Evolutionary conservation across 2,329 filamentous ascomycete genomes (phyloP).

Genomic region (Plenodomus biglobosus): DNA sequence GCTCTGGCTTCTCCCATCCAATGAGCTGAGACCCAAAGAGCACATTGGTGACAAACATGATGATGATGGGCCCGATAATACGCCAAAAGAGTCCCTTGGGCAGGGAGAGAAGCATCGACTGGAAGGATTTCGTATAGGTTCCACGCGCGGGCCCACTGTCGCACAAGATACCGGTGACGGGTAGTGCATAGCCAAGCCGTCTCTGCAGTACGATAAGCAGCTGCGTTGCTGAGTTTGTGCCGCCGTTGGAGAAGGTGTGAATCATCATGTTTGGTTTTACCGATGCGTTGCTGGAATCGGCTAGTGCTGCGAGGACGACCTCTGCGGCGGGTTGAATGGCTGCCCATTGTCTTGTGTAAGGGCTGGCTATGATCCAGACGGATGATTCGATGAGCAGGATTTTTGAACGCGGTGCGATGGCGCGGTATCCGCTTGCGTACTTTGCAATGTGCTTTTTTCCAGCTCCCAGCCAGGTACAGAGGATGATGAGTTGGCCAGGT

Average conservation of each 20-base stretch:
- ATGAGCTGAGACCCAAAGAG: conserved; percentile 2
- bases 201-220: conserved; percentile 4
- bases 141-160: conserved; percentile 8
- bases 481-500: conserved; percentile 14
- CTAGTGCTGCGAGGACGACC: conserved; percentile 4
- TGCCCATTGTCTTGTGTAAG: conserved; percentile 5
- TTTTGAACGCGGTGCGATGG: conserved; percentile 7
- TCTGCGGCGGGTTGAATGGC: conserved; percentile 15
- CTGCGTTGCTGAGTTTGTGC: conserved; percentile 9
- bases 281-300: conserved; percentile 3
- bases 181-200: background rate
- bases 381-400: conserved; percentile 19
- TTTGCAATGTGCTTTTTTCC: conserved; percentile 21
- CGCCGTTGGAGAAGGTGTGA: conserved; percentile 20
- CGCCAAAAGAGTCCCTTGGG: conserved; percentile 4
- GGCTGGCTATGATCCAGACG: conserved; percentile 8
- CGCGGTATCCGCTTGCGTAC: conserved; percentile 12
- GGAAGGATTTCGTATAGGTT: conserved; percentile 20
- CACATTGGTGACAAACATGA: conserved; percentile 1
- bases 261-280: conserved; percentile 8
- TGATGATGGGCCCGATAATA: background rate
- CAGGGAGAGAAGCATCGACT: conserved; percentile 6
- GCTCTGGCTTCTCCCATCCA: conserved; percentile 10
- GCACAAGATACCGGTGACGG: conserved; percentile 11
- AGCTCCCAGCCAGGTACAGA: conserved; percentile 23